Base-by-base conservation (phyloP, 768 basidiomycete species). In the Termitomyces eurrhizus region DNA sequence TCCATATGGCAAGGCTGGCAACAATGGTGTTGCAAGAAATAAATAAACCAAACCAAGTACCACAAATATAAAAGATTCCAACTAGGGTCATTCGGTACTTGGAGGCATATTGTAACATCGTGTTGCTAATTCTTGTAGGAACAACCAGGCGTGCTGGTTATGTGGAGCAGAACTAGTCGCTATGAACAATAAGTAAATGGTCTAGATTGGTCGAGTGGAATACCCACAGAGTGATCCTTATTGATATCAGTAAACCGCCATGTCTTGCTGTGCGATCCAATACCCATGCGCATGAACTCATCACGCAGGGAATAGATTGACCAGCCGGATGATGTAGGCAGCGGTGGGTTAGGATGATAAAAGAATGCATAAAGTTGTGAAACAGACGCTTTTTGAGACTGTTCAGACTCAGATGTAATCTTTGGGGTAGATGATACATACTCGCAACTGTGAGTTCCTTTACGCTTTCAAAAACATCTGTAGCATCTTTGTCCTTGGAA, bases 231-330 rank as follows among this genome's bases (percentile, higher is more conserved):
- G 72, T 95, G 98, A 70, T 97, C 95, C 68, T 90, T 93, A 75
- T 99, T 99, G 69, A 98, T 85, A 71, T 95, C 92, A 7, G 94
- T 96, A 69, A 95, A 95, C 24, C 97, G 85, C 97, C 97, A 99
- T 12, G 95, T 90, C 72, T 92, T 96, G 4, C 90, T 90, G 35
- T 95, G 85, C 14, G 85, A 82, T 9, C 95, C 95, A 41, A 98
- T 81, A 11, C 97, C 97, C 93, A 98, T 98, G 16, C 97, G 84
- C 7, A 87, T 85, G 71, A 94, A 98, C 73, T 99, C 97, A 58
- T 90, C 86, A 55, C 92, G 80, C 3, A 93, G 90, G 42, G 89
- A 89, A 72, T 94, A 99, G 41, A 95, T 65, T 1, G 77, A 78
- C 97, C 97, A 98, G 7, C 95, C 94, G 58, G 81, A 81, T 52